phyloP scores from a whole-genome alignment of 2,329 filamentous ascomycete species.

The Clonostachys byssicola region DNA sequence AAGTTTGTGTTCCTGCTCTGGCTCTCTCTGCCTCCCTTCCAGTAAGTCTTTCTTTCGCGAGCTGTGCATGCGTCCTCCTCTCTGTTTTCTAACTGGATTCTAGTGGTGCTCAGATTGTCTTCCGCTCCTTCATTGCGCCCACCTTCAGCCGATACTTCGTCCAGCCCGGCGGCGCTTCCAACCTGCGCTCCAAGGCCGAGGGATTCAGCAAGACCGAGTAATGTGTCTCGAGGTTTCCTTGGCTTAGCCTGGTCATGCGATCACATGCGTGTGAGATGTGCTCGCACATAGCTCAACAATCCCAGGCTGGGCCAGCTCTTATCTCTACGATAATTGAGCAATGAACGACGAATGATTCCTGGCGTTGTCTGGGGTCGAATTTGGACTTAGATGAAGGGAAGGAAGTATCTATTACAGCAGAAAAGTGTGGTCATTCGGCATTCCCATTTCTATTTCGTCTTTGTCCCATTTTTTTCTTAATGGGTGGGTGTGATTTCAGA shows the following conservation, averaged over 20 bases:
- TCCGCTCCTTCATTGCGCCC: constrained; percentile 92
- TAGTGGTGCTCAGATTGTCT: constrained; percentile 93
- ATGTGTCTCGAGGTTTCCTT: constrained; percentile 9
- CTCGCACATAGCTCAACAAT: too few relatives aligned
- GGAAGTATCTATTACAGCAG: too few relatives aligned
- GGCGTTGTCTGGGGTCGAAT: background rate
- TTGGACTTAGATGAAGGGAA: too few relatives aligned
- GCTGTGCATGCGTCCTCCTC: background rate
- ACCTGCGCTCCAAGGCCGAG: constrained; percentile 85
- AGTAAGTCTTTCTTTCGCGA: constrained; percentile 54
- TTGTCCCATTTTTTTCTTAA: too few relatives aligned
- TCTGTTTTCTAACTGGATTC: background rate
- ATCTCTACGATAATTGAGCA: too few relatives aligned
- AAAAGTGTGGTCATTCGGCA: too few relatives aligned
- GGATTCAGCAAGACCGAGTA: constrained; percentile 68
- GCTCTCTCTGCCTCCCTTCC: constrained; percentile 93
- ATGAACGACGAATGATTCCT: too few relatives aligned
- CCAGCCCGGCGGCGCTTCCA: constrained; percentile 64
- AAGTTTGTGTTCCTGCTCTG: constrained; percentile 97
- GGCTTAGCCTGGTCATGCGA: background rate
- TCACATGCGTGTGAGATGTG: background rate
- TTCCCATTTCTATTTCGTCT: too few relatives aligned
- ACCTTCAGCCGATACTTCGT: constrained; percentile 91
- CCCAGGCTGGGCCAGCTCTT: background rate
- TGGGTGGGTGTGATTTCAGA: too few relatives aligned